Evolutionary conservation across 2,329 filamentous ascomycete genomes (phyloP), one percentile per base, ranked within the genome.

Genomic region (Penicillium sp.): DNA sequence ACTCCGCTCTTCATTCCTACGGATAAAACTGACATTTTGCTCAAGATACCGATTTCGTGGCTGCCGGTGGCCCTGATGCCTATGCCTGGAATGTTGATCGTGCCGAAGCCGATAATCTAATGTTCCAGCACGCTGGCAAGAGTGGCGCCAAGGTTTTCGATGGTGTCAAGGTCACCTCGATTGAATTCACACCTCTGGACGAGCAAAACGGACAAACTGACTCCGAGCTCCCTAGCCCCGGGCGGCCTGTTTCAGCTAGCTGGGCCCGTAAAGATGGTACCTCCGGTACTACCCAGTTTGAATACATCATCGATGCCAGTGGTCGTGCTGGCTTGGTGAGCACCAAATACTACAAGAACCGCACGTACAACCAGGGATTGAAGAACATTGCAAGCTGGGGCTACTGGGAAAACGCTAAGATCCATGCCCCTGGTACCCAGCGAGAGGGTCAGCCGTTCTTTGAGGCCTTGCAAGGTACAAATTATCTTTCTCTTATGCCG

Each of bases 341-440:
- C 50, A 81, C 77, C 34, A 79, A 79, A 59, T 81, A 82, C 59
- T 53, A 80, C 20, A 81, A 82, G 66, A 81, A 79, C 59, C 73
- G 80, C 1, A 69, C 63, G 6, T 77, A 70, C 60, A 82, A 82
- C 61, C 59, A 78, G 43, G 74, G 69, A 0, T 66, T 82, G 31
- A 80, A 81, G 68, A 82, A 81, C 53, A 56, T 80, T 14, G 79
- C 80, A 9, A 76, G 60, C 55, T 82, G 79, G 79, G 74, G 64
- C 0, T 82, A 82, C 62, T 82, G 73, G 73, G 73, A 74, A 51
- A 69, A 49, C 44, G 45, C 11, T 16, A n/a, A 29, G 11, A 31
- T n/a, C 10, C 10, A 35, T 16, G 34, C 11, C 4, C 11, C 16
- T 35, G 34, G 34, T 16, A 35, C 34, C 34, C 34, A 35, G 9